Base-by-base conservation (phyloP, 2,329 filamentous ascomycete species). In the Colletotrichum spinosum region DNA sequence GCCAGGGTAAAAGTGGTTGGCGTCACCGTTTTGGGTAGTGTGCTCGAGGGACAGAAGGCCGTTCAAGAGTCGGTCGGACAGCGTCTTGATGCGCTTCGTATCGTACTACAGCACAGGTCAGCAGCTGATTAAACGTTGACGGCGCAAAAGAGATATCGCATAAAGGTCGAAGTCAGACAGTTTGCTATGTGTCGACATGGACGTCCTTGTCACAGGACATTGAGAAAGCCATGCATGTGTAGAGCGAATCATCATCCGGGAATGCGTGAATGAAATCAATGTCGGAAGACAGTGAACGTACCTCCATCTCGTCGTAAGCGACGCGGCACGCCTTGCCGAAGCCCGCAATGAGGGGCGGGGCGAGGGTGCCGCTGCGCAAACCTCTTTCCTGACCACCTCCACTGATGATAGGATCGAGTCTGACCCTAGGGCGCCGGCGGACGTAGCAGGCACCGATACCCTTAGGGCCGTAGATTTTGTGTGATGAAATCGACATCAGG, bases 381-480 rank as follows among this genome's bases (percentile, higher is more conserved):
- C 96, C 96, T 84, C 96, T 88, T 83, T 99, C 96, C 78, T 99
- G 96, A 6, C 96, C 96, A 79, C 96, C 96, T 67, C 96, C 96
- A 60, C 89, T 97, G 81, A 99, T 99, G 76, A 99, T 91, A 55
- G 96, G 96, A 65, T 99, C 96, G 63, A 99, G 83, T 79, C 96
- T 92, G 71, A 99, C 96, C 77, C 95, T 90, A 2, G 96, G 96
- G 63, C 96, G 88, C 81, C 96, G 89, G 74, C 96, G 91, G 53
- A 99, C 93, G 75, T 95, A 99, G 81, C 96, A 99, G 64, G 96
- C 96, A 65, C 96, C 96, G 62, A 99, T 92, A 39, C 96, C 96
- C 84, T 97, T 99, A 58, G 96, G 96, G 34, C 96, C 96, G 76
- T 99, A 99, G 59, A 99, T 97, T 81, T 99, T 99, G 82, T 99